phyloP scores from a whole-genome alignment of 1,284 basidiomycete genomes.

The Thelephora terrestris region DNA sequence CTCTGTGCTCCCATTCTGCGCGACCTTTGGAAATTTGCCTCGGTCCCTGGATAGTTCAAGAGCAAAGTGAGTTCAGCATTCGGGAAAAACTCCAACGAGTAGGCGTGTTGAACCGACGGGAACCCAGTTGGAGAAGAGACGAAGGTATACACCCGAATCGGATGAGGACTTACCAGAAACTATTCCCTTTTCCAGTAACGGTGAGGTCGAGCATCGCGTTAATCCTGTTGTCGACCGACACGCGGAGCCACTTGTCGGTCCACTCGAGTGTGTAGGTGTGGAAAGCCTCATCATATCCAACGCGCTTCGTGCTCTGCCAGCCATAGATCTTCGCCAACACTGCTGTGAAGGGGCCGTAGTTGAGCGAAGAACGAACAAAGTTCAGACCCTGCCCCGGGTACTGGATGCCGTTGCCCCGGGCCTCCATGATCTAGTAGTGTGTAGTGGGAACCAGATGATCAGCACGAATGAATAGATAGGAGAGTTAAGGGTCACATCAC shows the following conservation, averaged over 20 bases:
- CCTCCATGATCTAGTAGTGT: slow-evolving; percentile 51
- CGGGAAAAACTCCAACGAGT: too few species aligned
- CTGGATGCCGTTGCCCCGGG: slow-evolving; percentile 50
- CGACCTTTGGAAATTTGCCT: slow-evolving; percentile 25
- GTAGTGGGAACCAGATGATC: background rate
- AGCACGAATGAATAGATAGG: background rate
- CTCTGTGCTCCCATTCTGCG: slow-evolving; percentile 38
- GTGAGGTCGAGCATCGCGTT: slow-evolving; percentile 40
- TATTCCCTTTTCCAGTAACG: slow-evolving; percentile 29
- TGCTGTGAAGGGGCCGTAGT: slow-evolving; percentile 60
- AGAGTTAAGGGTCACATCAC: background rate
- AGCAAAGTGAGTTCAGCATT: background rate
- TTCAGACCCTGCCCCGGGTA: slow-evolving; percentile 63
- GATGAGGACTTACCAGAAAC: slow-evolving; percentile 21
- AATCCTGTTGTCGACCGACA: slow-evolving; percentile 37
- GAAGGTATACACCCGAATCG: slow-evolving; percentile 7
- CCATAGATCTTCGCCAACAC: slow-evolving; percentile 54
- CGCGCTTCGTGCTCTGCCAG: slow-evolving; percentile 58
- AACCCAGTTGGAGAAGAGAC: background rate
- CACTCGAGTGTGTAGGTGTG: slow-evolving; percentile 75
- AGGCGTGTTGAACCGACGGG: too few species aligned
- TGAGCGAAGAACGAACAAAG: slow-evolving; percentile 62
- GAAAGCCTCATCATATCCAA: slow-evolving; percentile 53
- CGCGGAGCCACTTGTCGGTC: slow-evolving; percentile 61
- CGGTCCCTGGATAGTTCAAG: slow-evolving; percentile 10